Evolutionary conservation across 1,284 basidiomycete genomes (phyloP).

Genomic region (Cryptococcus sp.): DNA sequence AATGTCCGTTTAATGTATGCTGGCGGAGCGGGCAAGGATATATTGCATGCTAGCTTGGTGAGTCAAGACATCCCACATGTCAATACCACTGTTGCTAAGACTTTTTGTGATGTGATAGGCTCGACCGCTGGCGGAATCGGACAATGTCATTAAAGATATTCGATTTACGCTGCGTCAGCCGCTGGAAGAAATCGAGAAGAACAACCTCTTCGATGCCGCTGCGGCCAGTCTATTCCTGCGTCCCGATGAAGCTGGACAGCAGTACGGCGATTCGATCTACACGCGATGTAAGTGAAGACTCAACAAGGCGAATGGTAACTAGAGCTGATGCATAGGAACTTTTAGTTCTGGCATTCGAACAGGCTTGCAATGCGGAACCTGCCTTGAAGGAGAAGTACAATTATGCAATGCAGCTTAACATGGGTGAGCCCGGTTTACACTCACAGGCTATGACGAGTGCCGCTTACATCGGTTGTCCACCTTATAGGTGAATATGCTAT

Average conservation of each 20-base stretch:
- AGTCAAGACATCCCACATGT: background rate
- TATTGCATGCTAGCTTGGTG: slow-evolving; percentile 12
- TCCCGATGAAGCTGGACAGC: slow-evolving; percentile 1
- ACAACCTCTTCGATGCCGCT: slow-evolving; percentile 8
- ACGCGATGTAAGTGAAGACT: slow-evolving; percentile 3
- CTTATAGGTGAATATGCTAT: slow-evolving; percentile 8
- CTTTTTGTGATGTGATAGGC: background rate
- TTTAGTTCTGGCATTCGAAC: slow-evolving; percentile 12
- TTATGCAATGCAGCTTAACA: slow-evolving; percentile 11
- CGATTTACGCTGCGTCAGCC: slow-evolving; percentile 5
- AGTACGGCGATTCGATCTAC: background rate
- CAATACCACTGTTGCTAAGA: no score
- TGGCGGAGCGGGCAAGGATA: slow-evolving; percentile 11
- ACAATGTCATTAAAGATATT: slow-evolving; percentile 9
- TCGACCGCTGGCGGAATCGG: slow-evolving; percentile 5
- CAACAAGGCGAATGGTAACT: background rate
- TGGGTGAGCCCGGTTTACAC: slow-evolving; percentile 1
- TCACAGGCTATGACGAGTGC: no score
- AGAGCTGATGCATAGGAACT: background rate
- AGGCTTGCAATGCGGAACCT: slow-evolving; percentile 5
- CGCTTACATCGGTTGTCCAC: background rate
- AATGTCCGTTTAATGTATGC: slow-evolving; percentile 11
- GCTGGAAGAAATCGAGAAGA: slow-evolving; percentile 4
- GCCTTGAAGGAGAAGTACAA: slow-evolving; percentile 3
- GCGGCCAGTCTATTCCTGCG: slow-evolving; percentile 6